phyloP scores from a whole-genome alignment of 129 eudicot species.

The Logfia minima region DNA sequence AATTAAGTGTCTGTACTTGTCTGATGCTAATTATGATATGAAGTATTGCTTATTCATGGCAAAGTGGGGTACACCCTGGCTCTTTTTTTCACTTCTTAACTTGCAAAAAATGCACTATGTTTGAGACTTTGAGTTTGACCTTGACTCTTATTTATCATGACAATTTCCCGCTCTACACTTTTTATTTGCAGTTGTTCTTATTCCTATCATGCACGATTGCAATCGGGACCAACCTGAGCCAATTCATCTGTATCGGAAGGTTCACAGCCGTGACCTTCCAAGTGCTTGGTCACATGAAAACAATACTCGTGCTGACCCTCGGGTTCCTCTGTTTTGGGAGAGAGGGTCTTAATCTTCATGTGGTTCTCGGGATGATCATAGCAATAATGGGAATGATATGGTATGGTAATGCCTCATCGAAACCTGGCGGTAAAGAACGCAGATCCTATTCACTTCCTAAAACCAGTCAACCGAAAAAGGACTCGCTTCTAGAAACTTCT shows the following conservation, averaged over 20 bases:
- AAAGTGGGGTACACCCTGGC: background rate
- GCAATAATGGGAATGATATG: constrained; percentile 51
- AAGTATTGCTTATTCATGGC: background rate
- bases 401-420: constrained; percentile 53
- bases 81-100: background rate
- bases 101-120: background rate
- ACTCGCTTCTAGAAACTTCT: constrained; percentile 37
- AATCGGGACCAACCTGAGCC: constrained; percentile 45
- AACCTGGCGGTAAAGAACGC: constrained; percentile 56
- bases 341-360: constrained; percentile 71
- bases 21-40: background rate
- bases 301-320: constrained; percentile 58
- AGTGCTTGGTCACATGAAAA: constrained; percentile 83
- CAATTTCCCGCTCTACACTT: background rate
- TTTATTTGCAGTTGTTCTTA: constrained; percentile 35
- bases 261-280: constrained; percentile 71
- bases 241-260: constrained; percentile 44
- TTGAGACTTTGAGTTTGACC: constrained; percentile 6
- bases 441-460: constrained; percentile 38
- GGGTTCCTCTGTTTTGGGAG: constrained; percentile 67
- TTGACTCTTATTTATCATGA: constrained; percentile 4
- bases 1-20: too few species aligned
- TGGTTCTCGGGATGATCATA: constrained; percentile 50
- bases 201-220: constrained; percentile 45
- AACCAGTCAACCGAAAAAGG: constrained; percentile 38